Percentiles rank a stretch among this genome's conserved stretches.
These are phyloP conservation scores for Diddensiella santjacobensis DNA, from an alignment of 805 yeast species.

Conservation along the genomic window DNA sequence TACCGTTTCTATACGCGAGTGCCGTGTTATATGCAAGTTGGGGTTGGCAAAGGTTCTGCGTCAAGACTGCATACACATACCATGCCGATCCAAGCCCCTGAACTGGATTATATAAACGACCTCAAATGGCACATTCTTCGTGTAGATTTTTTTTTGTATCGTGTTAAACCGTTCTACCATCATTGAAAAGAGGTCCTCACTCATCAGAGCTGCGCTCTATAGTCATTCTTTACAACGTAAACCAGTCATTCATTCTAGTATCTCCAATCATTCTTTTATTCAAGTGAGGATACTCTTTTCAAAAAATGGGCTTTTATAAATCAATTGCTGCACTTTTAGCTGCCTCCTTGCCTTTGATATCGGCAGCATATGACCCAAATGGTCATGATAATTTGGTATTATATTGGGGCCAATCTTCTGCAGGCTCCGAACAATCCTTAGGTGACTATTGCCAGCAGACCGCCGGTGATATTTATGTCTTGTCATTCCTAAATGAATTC, in stretches of 20 bases:
- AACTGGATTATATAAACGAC: not conserved
- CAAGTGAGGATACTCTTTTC: not conserved
- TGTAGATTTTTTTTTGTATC: not conserved
- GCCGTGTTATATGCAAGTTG: too few relatives aligned
- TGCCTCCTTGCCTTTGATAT: constrained; percentile 8
- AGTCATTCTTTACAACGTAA: not conserved
- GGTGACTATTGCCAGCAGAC: constrained; percentile 62
- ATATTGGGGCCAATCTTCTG: constrained; percentile 84
- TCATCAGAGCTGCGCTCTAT: not conserved
- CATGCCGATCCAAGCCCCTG: not conserved
- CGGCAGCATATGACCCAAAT: constrained; percentile 22
- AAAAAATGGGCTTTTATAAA: constrained; percentile 3
- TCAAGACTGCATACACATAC: not conserved
- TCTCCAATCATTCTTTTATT: not conserved
- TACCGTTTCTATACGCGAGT: too few relatives aligned
- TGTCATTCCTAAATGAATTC: constrained; percentile 67
- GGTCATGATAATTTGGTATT: constrained; percentile 60
- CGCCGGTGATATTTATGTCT: constrained; percentile 55
- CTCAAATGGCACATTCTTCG: not conserved
- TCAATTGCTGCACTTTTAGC: constrained; percentile 11
- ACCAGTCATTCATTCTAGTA: not conserved
- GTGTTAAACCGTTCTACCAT: not conserved
- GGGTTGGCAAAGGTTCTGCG: too few relatives aligned
- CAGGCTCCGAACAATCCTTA: constrained; percentile 47
- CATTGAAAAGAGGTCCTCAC: not conserved